Evolutionary conservation across 768 basidiomycete species (phyloP).

Genomic region (Serendipita indica): DNA sequence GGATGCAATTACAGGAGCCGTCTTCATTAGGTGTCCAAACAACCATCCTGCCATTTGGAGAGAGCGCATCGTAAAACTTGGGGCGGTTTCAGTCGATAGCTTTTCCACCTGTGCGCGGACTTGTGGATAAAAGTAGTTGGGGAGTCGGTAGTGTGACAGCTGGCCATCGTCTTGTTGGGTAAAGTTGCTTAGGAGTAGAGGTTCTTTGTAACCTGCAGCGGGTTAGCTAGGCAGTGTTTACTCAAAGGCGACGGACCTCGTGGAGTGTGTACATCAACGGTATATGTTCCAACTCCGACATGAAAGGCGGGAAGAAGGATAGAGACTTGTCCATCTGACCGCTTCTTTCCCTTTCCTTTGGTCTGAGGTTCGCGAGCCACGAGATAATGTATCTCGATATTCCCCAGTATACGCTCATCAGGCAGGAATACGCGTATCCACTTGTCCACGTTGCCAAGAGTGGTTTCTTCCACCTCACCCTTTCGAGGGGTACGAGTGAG

Average conservation of each 20-base stretch:
- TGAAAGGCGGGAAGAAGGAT: slow-evolving; percentile 1
- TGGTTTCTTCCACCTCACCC: neutral
- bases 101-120: neutral
- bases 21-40: neutral
- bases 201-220: neutral
- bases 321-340: neutral
- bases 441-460: neutral
- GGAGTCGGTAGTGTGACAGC: neutral
- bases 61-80: neutral
- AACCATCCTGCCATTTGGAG: neutral
- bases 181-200: neutral
- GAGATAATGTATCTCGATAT: neutral
- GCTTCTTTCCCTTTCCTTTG: neutral
- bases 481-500: neutral
- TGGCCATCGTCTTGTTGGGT: slow-evolving; percentile 2
- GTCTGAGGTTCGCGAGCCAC: neutral
- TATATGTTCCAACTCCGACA: neutral
- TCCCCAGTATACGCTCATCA: neutral
- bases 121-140: neutral
- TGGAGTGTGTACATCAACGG: neutral
- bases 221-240: neutral
- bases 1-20: neutral
- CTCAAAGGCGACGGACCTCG: neutral
- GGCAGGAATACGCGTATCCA: neutral
- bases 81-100: neutral